Evolutionary conservation across 768 basidiomycete species (phyloP).

Genomic region (Pisolithus orientalis): DNA sequence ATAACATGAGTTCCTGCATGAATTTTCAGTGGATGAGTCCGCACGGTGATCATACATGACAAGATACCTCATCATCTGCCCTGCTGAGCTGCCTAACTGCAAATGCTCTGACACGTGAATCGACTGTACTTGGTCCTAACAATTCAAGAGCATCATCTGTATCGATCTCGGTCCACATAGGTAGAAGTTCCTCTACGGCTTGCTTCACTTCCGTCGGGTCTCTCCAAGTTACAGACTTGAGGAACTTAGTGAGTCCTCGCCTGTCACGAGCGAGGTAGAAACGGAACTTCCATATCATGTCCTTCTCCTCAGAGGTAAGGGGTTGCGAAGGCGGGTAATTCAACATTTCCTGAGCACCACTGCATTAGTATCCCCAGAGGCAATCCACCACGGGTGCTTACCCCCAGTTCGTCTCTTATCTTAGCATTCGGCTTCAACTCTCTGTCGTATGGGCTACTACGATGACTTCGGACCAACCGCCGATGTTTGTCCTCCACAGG

Average conservation of each 20-base stretch:
- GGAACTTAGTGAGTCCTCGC: constrained; percentile 92
- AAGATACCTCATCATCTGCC: constrained; percentile 88
- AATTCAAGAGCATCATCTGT: constrained; percentile 95
- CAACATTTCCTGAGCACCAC: constrained; percentile 66
- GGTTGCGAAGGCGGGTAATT: constrained; percentile 85
- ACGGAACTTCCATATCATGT: constrained; percentile 98
- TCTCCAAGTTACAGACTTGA: constrained; percentile 96
- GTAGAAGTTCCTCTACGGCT: constrained; percentile 91
- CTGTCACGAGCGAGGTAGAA: constrained; percentile 93
- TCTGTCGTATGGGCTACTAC: constrained; percentile 90
- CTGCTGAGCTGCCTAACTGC: constrained; percentile 86
- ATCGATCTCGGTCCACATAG: constrained; percentile 96
- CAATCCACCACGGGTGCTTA: constrained; percentile 32
- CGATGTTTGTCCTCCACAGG: constrained; percentile 98
- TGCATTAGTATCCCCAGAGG: not conserved
- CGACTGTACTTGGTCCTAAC: constrained; percentile 83
- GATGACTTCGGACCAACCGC: constrained; percentile 86
- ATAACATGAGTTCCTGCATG: constrained; percentile 79
- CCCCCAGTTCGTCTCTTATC: constrained; percentile 87
- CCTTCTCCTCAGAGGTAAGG: constrained; percentile 88
- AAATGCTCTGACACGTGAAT: constrained; percentile 89
- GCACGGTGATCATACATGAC: not conserved
- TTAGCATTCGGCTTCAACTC: constrained; percentile 97
- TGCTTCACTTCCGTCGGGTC: constrained; percentile 96
- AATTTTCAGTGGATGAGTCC: not conserved